Conservation (phyloP, 257 asterid species). For the Eustoma russellianum region DNA sequence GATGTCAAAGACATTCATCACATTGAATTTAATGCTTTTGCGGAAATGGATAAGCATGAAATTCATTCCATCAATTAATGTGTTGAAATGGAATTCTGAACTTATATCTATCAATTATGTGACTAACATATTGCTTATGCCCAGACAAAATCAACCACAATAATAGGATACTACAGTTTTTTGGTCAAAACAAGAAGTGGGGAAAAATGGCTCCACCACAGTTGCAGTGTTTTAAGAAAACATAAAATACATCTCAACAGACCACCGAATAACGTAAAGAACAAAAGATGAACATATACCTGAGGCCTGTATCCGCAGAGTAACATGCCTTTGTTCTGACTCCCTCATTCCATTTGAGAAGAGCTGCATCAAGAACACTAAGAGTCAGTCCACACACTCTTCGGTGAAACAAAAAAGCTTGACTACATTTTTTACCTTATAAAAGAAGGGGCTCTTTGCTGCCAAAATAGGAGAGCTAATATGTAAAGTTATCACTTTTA, state of each 20-base stretch:
- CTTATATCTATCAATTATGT: too few relatives aligned
- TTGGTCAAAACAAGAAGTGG: too few relatives aligned
- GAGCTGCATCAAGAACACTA: conserved; percentile 37
- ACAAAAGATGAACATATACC: conserved; percentile 30
- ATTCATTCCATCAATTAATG: too few relatives aligned
- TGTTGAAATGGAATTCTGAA: too few relatives aligned
- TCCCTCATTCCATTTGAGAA: conserved; percentile 98
- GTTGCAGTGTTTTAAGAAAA: too few relatives aligned
- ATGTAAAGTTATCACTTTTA: conserved; percentile 60
- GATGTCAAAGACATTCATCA: too few relatives aligned
- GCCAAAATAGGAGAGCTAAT: conserved; percentile 88
- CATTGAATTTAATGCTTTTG: too few relatives aligned
- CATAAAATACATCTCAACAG: neutral
- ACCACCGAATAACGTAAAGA: neutral
- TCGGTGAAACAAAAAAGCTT: conserved; percentile 2
- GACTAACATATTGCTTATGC: too few relatives aligned
- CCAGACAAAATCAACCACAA: too few relatives aligned
- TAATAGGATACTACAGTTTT: too few relatives aligned
- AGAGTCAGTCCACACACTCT: conserved; percentile 10
- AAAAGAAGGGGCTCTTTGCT: conserved; percentile 85
- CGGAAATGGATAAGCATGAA: too few relatives aligned
- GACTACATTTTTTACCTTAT: conserved; percentile 39
- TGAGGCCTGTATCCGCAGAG: conserved; percentile 76
- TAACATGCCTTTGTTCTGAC: conserved; percentile 94
- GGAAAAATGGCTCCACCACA: too few relatives aligned